Base-by-base conservation (phyloP, 768 basidiomycete genomes). In the Paxillus ammoniavirescens region DNA sequence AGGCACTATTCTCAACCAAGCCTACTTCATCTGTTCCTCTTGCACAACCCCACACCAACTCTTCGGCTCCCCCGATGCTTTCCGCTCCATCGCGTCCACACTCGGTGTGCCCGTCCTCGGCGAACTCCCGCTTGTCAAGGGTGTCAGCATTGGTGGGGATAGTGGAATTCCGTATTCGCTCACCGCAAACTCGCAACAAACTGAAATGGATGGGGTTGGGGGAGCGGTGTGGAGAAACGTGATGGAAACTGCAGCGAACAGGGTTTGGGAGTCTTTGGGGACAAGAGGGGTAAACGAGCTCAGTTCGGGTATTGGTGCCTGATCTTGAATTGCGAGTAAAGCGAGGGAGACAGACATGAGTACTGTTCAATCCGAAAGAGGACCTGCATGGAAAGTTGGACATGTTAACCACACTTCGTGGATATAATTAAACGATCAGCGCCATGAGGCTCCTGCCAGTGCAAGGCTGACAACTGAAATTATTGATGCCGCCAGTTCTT, bases 1-100 rank as follows among this genome's bases (percentile, higher is more conserved):
- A 2, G 96, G 96, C 8, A 76, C 92, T 2, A 72, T 98, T 1
- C 83, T 98, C 42, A 98, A 98, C 66, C 88, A 94, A 75, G 82
- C 93, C 0, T 82, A 89, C 70, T 95, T 87, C 68, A 73, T 86
- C 28, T 94, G 92, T 60, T 78, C 89, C 0, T 79, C 81, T 9
- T 97, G 93, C 64, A 72, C 77, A 1, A 77, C 78, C 0, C 75
- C 75, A 1, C 87, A 86, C 57, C 72, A 83, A 57, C 73, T 89
- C 35, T 91, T 89, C 54, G 95, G 95, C 6, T 74, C 84, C 10
- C 80, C 90, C 0, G 76, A 77, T 8, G 67, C 74, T 9, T 93
- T 95, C 72, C 75, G 77, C 31, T 64, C 72, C 3, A 81, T 85
- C 0, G 85, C 90, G 0, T 58, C 67, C 3, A 74, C 76, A 2